phyloP scores from a whole-genome alignment of 2,329 filamentous ascomycete species.

The Arthrobotrys pseudoclavata region DNA sequence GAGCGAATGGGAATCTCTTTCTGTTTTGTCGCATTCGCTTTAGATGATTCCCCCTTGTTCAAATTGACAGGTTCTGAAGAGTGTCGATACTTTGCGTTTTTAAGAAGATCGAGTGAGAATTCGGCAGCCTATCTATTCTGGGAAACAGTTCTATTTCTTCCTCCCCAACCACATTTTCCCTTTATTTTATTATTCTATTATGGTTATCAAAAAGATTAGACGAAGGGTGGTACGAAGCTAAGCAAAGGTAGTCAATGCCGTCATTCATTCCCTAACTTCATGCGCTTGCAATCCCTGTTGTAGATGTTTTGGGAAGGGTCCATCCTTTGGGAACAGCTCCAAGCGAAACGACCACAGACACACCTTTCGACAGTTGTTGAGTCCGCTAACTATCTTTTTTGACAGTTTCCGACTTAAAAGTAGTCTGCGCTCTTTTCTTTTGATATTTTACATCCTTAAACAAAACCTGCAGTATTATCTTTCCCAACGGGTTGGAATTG shows the following conservation, averaged over 20 bases:
- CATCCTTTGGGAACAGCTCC: constrained; percentile 46
- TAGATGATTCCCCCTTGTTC: neutral
- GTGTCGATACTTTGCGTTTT: constrained; percentile 44
- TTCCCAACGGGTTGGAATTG: constrained; percentile 42
- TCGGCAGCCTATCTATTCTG: constrained; percentile 43
- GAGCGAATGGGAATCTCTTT: constrained; percentile 27
- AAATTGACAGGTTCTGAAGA: neutral
- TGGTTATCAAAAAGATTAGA: constrained; percentile 28
- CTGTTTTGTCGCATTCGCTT: constrained; percentile 35
- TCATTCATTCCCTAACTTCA: constrained; percentile 32
- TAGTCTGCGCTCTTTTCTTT: constrained; percentile 21
- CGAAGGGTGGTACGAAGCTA: constrained; percentile 36
- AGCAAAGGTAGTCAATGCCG: constrained; percentile 47
- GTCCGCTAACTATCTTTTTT: constrained; percentile 26
- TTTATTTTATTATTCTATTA: constrained; percentile 24
- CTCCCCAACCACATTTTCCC: constrained; percentile 1
- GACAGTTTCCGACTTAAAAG: constrained; percentile 28
- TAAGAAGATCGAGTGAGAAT: constrained; percentile 50
- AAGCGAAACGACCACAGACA: constrained; percentile 36
- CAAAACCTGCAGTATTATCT: constrained; percentile 19
- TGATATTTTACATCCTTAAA: neutral
- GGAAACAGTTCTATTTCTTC: constrained; percentile 25
- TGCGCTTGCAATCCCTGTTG: constrained; percentile 31
- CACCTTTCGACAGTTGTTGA: constrained; percentile 11
- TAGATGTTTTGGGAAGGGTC: constrained; percentile 45